phyloP scores from a whole-genome alignment of 768 basidiomycete genomes.

The Kwoniella sp. region DNA sequence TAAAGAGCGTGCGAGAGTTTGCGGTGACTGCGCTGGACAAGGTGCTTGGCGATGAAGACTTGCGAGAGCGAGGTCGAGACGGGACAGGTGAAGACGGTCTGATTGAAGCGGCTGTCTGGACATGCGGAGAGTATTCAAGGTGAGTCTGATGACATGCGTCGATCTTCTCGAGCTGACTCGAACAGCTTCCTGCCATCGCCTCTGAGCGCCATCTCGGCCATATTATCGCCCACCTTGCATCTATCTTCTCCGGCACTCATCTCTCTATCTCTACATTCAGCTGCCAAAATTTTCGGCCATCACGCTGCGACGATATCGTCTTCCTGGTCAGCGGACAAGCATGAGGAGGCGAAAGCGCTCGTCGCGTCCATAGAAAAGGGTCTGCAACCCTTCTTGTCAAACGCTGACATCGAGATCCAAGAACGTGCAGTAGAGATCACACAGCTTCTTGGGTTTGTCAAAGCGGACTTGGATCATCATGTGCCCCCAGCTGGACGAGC shows the following conservation, averaged over 20 bases:
- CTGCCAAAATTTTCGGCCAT: constrained; percentile 77
- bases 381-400: constrained; percentile 60
- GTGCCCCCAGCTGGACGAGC: constrained; percentile 10
- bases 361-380: constrained; percentile 63
- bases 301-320: constrained; percentile 75
- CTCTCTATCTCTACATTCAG: constrained; percentile 74
- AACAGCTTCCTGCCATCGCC: constrained; percentile 31
- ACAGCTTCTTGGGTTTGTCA: constrained; percentile 37
- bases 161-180: background rate
- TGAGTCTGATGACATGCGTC: constrained; percentile 51
- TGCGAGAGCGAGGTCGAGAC: constrained; percentile 64
- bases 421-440: constrained; percentile 57
- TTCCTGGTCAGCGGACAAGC: constrained; percentile 69
- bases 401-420: constrained; percentile 79
- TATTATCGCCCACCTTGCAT: constrained; percentile 52
- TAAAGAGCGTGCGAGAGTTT: constrained; percentile 67
- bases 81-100: constrained; percentile 75
- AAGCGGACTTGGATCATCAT: constrained; percentile 37
- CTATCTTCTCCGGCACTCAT: constrained; percentile 59
- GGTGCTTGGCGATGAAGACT: constrained; percentile 70
- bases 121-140: constrained; percentile 92
- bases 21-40: constrained; percentile 80
- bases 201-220: constrained; percentile 60
- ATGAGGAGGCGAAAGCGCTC: constrained; percentile 61
- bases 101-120: constrained; percentile 91